Evolutionary conservation across 2,329 filamentous ascomycete species (phyloP).

Genomic region (Fusarium subtropicale): DNA sequence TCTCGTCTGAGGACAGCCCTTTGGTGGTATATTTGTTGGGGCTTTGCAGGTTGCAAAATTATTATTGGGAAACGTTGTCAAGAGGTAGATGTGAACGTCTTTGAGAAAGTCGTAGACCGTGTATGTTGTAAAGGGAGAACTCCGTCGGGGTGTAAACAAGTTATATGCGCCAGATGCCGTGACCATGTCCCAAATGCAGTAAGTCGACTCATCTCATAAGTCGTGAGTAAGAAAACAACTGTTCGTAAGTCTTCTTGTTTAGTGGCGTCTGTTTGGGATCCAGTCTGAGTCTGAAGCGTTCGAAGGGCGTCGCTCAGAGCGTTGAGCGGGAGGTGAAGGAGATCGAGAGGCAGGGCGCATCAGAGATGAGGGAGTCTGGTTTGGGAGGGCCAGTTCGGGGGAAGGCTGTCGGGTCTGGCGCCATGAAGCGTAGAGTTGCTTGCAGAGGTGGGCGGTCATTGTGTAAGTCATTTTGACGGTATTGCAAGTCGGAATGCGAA

Average conservation of each 20-base stretch:
- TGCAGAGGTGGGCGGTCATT: slow-evolving; percentile 71
- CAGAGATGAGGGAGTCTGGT: slow-evolving; percentile 45
- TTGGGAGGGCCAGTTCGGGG: slow-evolving; percentile 50
- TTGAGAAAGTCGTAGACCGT: not conserved
- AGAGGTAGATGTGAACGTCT: not conserved
- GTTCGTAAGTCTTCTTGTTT: not conserved
- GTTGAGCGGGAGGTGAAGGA: slow-evolving; percentile 44
- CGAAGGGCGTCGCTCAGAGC: slow-evolving; percentile 43
- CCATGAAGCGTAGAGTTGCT: slow-evolving; percentile 70
- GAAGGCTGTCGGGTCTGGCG: slow-evolving; percentile 60
- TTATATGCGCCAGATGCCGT: slow-evolving; percentile 27
- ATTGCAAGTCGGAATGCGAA: slow-evolving; percentile 3
- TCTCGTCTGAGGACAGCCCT: slow-evolving; percentile 5
- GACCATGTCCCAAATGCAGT: slow-evolving; percentile 24
- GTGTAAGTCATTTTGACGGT: slow-evolving; percentile 66
- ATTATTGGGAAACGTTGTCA: not conserved
- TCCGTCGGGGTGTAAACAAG: slow-evolving; percentile 9
- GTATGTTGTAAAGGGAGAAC: not conserved
- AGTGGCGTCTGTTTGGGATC: slow-evolving; percentile 39
- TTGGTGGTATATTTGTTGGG: slow-evolving; percentile 6
- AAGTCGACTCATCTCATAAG: slow-evolving; percentile 16
- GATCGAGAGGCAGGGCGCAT: slow-evolving; percentile 45
- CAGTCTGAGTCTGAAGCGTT: slow-evolving; percentile 46
- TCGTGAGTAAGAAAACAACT: slow-evolving; percentile 13
- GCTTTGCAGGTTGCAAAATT: not conserved